Base-by-base conservation (phyloP, 2,329 filamentous ascomycete genomes). In the Cyphellophora attinorum region DNA sequence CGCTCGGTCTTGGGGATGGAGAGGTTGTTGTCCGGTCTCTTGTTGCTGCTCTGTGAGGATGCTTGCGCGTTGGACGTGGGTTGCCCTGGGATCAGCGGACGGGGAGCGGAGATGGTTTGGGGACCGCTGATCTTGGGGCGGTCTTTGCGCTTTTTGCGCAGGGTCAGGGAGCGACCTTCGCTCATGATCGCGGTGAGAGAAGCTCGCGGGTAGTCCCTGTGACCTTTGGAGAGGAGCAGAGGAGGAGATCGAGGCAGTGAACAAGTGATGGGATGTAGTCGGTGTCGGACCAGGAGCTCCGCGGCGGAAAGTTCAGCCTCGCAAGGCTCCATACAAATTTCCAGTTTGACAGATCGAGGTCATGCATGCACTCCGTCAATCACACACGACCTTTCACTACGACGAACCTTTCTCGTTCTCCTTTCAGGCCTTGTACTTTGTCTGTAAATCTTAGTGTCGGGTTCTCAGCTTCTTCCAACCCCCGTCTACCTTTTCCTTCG, bases 111-210 rank as follows among this genome's bases (percentile, higher is more conserved):
- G 23, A 50, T 50, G 29, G 51, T 52, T 50, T 71, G 69, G 21
- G 46, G 46, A 31, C 42, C 43, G 59, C 72, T 76, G 56, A 75
- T 76, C 48, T 72, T 72, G 33, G 72, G 72, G 30, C 67, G 56
- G 51, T 60, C 61, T 39, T 57, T 63, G 46, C 67, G 66, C 60
- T 79, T 79, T 60, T 75, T 78, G 52, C 76, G 70, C 45, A 79
- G 65, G 35, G 75, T 79, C 46, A 79, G 67, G 31, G 72, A 72
- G 51, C 67, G 67, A 37, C 58, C 62, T 49, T 72, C 71, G 16
- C 29, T 37, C 62, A 72, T 68, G n/a, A n/a, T n/a, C n/a, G n/a
- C n/a, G n/a, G n/a, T n/a, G n/a, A n/a, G n/a, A n/a, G n/a, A n/a
- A n/a, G n/a, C n/a, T n/a, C n/a, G n/a, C n/a, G n/a, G n/a, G n/a